phyloP scores from a whole-genome alignment of 257 asterid species.

The Solanum paucissectum region DNA sequence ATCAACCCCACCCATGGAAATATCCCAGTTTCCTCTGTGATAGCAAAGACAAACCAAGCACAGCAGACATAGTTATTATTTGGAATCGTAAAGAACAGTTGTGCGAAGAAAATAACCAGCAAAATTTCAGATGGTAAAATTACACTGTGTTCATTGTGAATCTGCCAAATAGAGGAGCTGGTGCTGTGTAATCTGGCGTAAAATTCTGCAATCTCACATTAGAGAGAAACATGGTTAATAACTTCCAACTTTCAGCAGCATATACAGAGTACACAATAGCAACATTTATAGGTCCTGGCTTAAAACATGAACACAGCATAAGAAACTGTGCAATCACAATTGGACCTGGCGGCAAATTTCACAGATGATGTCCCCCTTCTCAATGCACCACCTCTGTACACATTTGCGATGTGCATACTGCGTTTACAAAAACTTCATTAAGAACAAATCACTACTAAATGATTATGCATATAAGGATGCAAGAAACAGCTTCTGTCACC shows the following conservation, averaged over 20 bases:
- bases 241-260: not conserved
- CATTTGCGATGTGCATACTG: conserved; percentile 84
- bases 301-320: not conserved
- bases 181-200: conserved; percentile 68
- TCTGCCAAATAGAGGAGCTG: conserved; percentile 57
- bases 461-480: not conserved
- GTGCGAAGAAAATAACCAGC: not conserved
- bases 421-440: not conserved
- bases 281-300: not conserved
- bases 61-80: not conserved
- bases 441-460: not conserved
- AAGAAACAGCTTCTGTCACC: not conserved
- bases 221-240: not conserved
- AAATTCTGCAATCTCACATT: conserved; percentile 42
- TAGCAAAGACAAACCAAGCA: not conserved
- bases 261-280: not conserved
- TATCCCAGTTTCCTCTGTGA: conserved; percentile 70
- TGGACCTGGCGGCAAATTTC: conserved; percentile 68
- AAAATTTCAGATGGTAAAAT: not conserved
- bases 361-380: conserved; percentile 76
- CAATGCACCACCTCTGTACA: conserved; percentile 83
- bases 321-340: not conserved
- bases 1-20: conserved; percentile 43
- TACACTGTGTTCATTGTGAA: conserved; percentile 65
- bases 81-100: not conserved